Evolutionary conservation across 176 grass and related monocot species (phyloP).

Genomic region (Raddia guianensis): DNA sequence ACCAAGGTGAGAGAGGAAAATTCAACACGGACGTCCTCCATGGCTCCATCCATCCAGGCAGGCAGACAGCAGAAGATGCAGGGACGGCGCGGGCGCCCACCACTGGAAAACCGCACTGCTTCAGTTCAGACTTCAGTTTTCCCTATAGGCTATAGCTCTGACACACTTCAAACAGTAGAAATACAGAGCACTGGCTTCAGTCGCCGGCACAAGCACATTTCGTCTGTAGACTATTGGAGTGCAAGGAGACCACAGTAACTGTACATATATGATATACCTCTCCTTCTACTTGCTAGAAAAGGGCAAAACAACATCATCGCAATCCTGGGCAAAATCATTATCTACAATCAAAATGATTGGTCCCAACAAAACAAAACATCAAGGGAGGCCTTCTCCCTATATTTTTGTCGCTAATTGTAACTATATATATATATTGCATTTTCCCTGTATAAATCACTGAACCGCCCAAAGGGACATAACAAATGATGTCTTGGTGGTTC

Average conservation of each 20-base stretch:
- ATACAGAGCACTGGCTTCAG: neutral
- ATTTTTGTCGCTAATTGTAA: slow-evolving; percentile 48
- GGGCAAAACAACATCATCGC: slow-evolving; percentile 20
- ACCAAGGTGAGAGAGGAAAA: slow-evolving; percentile 6
- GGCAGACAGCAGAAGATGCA: slow-evolving; percentile 12
- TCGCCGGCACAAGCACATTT: neutral
- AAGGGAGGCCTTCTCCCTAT: slow-evolving; percentile 32
- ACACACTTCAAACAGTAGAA: neutral
- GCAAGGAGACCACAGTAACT: slow-evolving; percentile 47
- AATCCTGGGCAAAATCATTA: slow-evolving; percentile 61
- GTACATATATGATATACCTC: slow-evolving; percentile 51
- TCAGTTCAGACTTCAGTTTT: slow-evolving; percentile 5
- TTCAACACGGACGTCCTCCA: slow-evolving; percentile 8
- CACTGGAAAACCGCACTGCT: neutral
- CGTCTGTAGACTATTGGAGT: slow-evolving; percentile 9
- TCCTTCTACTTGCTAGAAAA: slow-evolving; percentile 42
- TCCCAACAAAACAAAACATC: slow-evolving; percentile 43
- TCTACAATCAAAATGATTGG: slow-evolving; percentile 60
- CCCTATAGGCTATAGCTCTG: neutral
- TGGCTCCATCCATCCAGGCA: slow-evolving; percentile 18
- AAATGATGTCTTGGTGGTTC: slow-evolving; percentile 26
- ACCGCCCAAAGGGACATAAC: slow-evolving; percentile 7
- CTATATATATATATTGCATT: slow-evolving; percentile 59
- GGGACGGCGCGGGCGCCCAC: slow-evolving; percentile 31
- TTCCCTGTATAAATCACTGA: slow-evolving; percentile 50